Evolutionary conservation across 23 red algal genomes (phyloP), one percentile per base, ranked within the genome.

Genomic region (Gracilaria vermiculophylla): DNA sequence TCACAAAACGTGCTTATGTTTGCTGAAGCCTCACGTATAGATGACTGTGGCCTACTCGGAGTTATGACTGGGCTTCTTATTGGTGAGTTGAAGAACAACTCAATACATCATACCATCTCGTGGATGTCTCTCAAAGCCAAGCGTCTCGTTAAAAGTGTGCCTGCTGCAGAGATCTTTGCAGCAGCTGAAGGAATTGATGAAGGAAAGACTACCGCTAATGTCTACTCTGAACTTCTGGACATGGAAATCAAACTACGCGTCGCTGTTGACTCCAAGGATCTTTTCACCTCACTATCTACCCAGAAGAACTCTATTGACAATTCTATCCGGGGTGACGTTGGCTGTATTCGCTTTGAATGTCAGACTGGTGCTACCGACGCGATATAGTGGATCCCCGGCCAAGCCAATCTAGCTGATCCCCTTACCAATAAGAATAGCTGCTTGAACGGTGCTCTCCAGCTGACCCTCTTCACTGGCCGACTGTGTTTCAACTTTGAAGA

Each of bases 101-200:
- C 5, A 47, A 47, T 47, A 5, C 12, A 47, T 12, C 43, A 47
- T 47, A 8, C 43, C 12, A 8, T 47, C 54, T 81, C 0, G 17
- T 60, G 76, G 76, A 27, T 42, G 69, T 76, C 53, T 66, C 78
- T 19, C 41, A 61, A 65, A 11, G 56, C 0, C 21, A 66, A 60
- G 32, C 29, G 53, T 0, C 78, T 53, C 15, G 53, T 66, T 6
- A 66, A 83, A 60, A 32, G 50, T 32, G 20, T 83, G n/a, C 78
- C 53, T 35, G 23, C 78, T 5, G 78, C 78, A 41, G 78, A 83
- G 60, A 83, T 83, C 65, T 0, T 83, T 83, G 78, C 78, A 25
- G 0, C 78, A 1, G 32, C 53, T 0, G 78, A 65, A 65, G 54
- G 36, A n/a, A 83, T 83, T 11, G 33, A 61, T 83, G 78, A 83